phyloP scores from a whole-genome alignment of 176 grass and related monocot genomes.

The Ensete glaucum region DNA sequence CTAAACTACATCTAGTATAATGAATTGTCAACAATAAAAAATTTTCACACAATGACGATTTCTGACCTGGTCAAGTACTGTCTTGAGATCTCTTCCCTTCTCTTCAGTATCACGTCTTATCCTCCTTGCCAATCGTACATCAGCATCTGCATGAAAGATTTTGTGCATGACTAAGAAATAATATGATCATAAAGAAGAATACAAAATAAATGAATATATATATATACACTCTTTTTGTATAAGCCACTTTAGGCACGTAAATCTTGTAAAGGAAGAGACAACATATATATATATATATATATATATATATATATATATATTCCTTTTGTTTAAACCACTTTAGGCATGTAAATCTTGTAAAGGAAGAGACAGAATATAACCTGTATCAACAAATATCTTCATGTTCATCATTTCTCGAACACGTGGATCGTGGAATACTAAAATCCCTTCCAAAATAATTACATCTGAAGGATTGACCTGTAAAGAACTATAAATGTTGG shows the following conservation, averaged over 20 bases:
- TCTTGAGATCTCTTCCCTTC: constrained; percentile 73
- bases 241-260: too few species aligned
- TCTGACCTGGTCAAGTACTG: constrained; percentile 88
- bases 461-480: constrained; percentile 96
- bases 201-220: constrained; percentile 11
- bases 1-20: background rate
- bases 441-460: constrained; percentile 91
- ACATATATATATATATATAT: too few species aligned
- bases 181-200: constrained; percentile 16
- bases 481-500: constrained; percentile 20
- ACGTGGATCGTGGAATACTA: constrained; percentile 82
- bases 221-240: background rate
- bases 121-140: constrained; percentile 73
- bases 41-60: background rate
- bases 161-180: constrained; percentile 5
- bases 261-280: too few species aligned
- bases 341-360: background rate
- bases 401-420: constrained; percentile 91
- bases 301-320: too few species aligned
- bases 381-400: constrained; percentile 98
- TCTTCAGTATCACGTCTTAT: constrained; percentile 89
- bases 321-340: too few species aligned
- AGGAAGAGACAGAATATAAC: constrained; percentile 23
- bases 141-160: constrained; percentile 54
- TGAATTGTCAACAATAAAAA: background rate